Percentiles rank a stretch among this genome's conserved stretches.
phyloP scores from a whole-genome alignment of 2,329 filamentous ascomycete species.

The Alternaria sp. region DNA sequence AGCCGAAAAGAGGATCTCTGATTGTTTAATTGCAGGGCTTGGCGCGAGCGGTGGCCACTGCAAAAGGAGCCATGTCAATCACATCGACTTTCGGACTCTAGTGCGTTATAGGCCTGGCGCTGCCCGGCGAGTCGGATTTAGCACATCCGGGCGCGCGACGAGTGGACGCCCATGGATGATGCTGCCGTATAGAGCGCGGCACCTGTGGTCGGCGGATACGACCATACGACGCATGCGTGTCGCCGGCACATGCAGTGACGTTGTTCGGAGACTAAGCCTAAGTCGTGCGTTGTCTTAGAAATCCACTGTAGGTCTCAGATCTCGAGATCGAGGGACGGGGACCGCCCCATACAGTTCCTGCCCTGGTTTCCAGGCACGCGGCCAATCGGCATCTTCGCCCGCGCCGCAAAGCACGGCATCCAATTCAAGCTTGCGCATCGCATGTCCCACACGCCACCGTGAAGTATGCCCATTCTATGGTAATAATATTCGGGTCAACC shows the following conservation, averaged over 20 bases:
- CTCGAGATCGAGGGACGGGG: background rate
- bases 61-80: constrained; percentile 10
- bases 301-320: constrained; percentile 9
- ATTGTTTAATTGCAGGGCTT: constrained; percentile 22
- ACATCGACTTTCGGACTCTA: constrained; percentile 2
- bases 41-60: constrained; percentile 17
- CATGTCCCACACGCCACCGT: constrained; percentile 6
- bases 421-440: background rate
- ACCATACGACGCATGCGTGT: background rate
- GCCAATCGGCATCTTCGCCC: constrained; percentile 16
- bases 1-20: constrained; percentile 20
- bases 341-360: background rate
- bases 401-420: background rate
- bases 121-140: constrained; percentile 10
- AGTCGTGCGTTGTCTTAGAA: background rate
- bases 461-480: background rate
- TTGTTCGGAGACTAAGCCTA: background rate
- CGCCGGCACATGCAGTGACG: background rate
- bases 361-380: constrained; percentile 13
- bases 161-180: background rate
- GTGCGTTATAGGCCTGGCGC: constrained; percentile 3
- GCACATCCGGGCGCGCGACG: constrained; percentile 1
- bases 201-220: background rate
- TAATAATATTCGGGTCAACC: background rate
- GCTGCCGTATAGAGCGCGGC: background rate